Conservation (phyloP, 108 stramenopile genomes). For the Stephanodiscus triporus region DNA sequence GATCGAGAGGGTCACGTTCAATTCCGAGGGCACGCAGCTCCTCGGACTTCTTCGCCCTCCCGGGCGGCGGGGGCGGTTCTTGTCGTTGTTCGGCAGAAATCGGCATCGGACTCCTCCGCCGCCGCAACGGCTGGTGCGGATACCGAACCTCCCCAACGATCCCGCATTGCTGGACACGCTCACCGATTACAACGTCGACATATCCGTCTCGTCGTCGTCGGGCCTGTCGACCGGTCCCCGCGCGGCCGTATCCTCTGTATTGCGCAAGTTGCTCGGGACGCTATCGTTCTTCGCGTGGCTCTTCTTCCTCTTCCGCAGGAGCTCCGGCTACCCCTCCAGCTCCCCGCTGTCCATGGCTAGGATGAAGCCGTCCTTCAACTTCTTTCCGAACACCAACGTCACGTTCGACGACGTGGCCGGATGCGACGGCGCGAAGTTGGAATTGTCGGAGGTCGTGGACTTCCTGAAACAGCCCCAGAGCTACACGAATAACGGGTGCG, state of each 20-base stretch:
- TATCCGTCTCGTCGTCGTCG: constrained; percentile 31
- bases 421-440: constrained; percentile 94
- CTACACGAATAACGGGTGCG: constrained; percentile 87
- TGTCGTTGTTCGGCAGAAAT: not conserved
- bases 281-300: constrained; percentile 83
- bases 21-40: constrained; percentile 85
- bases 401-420: constrained; percentile 98
- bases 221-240: not conserved
- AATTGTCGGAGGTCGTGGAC: constrained; percentile 96
- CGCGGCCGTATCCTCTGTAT: constrained; percentile 20
- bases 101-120: not conserved
- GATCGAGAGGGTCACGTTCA: constrained; percentile 86
- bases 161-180: constrained; percentile 86
- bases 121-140: constrained; percentile 58
- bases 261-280: constrained; percentile 72
- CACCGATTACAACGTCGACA: constrained; percentile 77
- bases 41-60: constrained; percentile 54
- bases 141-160: constrained; percentile 92
- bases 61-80: constrained; percentile 14
- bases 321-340: constrained; percentile 1
- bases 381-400: constrained; percentile 81
- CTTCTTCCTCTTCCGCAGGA: constrained; percentile 83
- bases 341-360: constrained; percentile 68
- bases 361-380: constrained; percentile 59
- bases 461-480: constrained; percentile 93